Conservation (phyloP, 2,329 filamentous ascomycete genomes). For the Trichoderma lentiforme region DNA sequence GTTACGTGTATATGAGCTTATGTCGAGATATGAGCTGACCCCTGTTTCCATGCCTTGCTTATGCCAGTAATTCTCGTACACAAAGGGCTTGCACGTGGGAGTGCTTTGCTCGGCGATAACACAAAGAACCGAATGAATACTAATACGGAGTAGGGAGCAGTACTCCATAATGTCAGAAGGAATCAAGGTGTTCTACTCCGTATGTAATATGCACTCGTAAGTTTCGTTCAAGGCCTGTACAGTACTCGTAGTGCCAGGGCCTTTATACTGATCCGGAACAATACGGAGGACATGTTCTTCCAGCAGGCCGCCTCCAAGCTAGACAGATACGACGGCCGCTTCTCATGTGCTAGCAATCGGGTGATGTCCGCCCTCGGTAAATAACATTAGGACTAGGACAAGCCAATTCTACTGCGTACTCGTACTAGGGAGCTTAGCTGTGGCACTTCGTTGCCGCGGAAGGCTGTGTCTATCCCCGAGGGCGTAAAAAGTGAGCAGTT, state of each 20-base stretch:
- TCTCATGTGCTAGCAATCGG: background rate
- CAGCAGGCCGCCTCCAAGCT: background rate
- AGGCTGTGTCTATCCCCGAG: background rate
- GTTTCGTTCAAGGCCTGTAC: background rate
- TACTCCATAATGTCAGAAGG: background rate
- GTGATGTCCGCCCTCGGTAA: background rate
- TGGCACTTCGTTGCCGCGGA: background rate
- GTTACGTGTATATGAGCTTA: background rate
- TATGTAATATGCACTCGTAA: background rate
- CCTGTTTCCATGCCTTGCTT: background rate
- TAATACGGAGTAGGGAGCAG: background rate
- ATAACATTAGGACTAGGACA: background rate
- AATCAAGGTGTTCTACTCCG: background rate
- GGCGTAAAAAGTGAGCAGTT: background rate
- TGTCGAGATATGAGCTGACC: background rate
- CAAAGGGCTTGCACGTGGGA: background rate
- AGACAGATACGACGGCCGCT: background rate
- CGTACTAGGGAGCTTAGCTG: background rate
- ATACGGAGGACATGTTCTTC: background rate
- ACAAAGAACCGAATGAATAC: background rate
- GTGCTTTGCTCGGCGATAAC: background rate
- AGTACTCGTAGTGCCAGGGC: too few species aligned
- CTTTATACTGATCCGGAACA: background rate
- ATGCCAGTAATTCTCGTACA: background rate
- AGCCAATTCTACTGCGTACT: background rate